Evolutionary conservation across 306 rosid genomes (phyloP), one percentile per base, ranked within the genome.

Genomic region (Prunus padus): DNA sequence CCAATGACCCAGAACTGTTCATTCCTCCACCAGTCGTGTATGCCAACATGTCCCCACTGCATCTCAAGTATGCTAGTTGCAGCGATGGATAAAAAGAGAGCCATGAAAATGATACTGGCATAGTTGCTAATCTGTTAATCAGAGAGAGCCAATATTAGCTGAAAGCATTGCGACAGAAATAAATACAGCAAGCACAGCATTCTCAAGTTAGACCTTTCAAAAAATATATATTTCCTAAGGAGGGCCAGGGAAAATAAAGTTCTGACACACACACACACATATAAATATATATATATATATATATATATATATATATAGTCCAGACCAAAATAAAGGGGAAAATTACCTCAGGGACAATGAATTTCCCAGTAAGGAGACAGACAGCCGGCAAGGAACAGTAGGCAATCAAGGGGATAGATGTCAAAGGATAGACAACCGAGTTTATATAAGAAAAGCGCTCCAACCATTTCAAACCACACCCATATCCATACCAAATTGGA

Each of bases 1-100:
- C 98, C 98, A 25, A 91, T 93, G 63, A 93, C 98, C 98, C 98
- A 93, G 62, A 93, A 93, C 66, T 93, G 98, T 68, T 93, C 98
- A 42, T 93, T 93, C 73, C 97, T 91, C 98, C 98, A 93, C 98
- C 96, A 91, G 74, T 91, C 98, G 9, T 93, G 96, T 11, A 93
- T 91, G 63, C 96, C 97, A 11, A 93, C 96, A 7, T 89, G 84
- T 83, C 98, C 98, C 98, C 98, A 93, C 59, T 91, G 97, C 97
- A 93, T 93, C 87, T 93, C 98, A 1, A 93, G 82, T 80, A 93
- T 83, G 76, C 97, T 45, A 0, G 98, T 91, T 5, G 91, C 96
- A 37, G 98, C 96, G 13, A 93, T 93, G 61, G 92, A 89, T 56
- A 93, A 71, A 89, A 93, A 93, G 65, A 93, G 98, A 16, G 89